Percentiles rank a stretch among this genome's conserved stretches.
These are phyloP conservation scores for Salvia miltiorrhiza DNA, from an alignment of 257 asterid genomes.

Conservation along the genomic window DNA sequence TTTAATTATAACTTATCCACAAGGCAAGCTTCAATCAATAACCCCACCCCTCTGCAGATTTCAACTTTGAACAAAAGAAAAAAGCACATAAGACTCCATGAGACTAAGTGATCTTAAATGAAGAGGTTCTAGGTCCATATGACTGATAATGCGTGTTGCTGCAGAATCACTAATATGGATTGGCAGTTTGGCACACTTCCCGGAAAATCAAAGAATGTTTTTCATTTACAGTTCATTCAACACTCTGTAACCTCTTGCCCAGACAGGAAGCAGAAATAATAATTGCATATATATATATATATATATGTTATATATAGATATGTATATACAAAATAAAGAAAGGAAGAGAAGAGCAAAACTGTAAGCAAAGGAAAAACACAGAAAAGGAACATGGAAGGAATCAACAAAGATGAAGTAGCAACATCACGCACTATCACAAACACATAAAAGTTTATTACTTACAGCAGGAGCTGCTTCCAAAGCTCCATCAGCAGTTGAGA, in stretches of 20 bases:
- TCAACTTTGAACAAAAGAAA: neutral
- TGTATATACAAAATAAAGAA: neutral
- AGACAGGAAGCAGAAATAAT: neutral
- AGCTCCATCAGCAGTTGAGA: conserved; percentile 99
- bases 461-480: conserved; percentile 99
- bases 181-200: neutral
- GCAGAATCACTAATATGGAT: conserved; percentile 3
- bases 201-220: neutral
- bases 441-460: conserved; percentile 20
- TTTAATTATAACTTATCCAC: too few species aligned
- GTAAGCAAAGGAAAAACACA: neutral
- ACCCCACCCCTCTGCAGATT: neutral
- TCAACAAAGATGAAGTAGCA: neutral
- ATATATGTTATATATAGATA: neutral
- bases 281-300: neutral
- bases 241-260: neutral
- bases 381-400: neutral
- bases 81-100: neutral
- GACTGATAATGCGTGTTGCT: neutral
- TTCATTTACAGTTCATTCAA: neutral
- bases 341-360: neutral
- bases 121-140: neutral
- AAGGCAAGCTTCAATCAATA: neutral
- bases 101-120: neutral
- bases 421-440: neutral